Evolutionary conservation across 495 filamentous ascomycete species (phyloP).

Genomic region (Penicillium manginii): DNA sequence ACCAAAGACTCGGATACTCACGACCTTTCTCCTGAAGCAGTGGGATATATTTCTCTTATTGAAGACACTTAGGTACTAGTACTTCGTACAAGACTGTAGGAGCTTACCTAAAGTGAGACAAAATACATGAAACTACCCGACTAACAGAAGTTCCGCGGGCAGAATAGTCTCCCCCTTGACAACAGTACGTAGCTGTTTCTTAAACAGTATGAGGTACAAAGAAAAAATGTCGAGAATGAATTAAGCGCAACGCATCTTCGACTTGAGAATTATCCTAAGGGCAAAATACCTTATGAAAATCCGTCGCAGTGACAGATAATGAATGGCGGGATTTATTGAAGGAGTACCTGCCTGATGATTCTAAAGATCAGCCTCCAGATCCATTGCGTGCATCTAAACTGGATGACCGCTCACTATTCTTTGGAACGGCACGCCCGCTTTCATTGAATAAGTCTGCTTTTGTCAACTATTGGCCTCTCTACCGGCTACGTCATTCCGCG

Average conservation of each 20-base stretch:
- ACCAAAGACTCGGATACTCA: background rate
- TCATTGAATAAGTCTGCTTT: conserved; percentile 20
- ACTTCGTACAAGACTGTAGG: conserved; percentile 29
- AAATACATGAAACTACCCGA: conserved; percentile 27
- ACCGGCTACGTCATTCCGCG: conserved; percentile 35
- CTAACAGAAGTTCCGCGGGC: conserved; percentile 14
- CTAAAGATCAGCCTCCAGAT: conserved; percentile 11
- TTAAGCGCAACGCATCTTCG: conserved; percentile 20
- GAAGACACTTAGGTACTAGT: conserved; percentile 37
- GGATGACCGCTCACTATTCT: conserved; percentile 20
- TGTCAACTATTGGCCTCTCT: conserved; percentile 38
- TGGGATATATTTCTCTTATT: conserved; percentile 30
- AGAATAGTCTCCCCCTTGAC: conserved; percentile 25
- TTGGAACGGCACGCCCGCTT: conserved; percentile 8
- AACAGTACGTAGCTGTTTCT: conserved; percentile 30
- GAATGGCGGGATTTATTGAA: conserved; percentile 4
- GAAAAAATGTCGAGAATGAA: conserved; percentile 19
- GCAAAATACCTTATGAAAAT: background rate
- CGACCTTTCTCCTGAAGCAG: conserved; percentile 11
- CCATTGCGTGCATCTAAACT: conserved; percentile 18
- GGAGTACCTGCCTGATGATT: conserved; percentile 1
- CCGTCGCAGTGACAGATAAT: background rate
- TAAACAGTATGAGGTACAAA: conserved; percentile 22
- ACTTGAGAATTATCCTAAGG: conserved; percentile 8
- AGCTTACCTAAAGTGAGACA: conserved; percentile 17